phyloP scores from a whole-genome alignment of 345 rosid genomes.

The Schrenkiella parvula region DNA sequence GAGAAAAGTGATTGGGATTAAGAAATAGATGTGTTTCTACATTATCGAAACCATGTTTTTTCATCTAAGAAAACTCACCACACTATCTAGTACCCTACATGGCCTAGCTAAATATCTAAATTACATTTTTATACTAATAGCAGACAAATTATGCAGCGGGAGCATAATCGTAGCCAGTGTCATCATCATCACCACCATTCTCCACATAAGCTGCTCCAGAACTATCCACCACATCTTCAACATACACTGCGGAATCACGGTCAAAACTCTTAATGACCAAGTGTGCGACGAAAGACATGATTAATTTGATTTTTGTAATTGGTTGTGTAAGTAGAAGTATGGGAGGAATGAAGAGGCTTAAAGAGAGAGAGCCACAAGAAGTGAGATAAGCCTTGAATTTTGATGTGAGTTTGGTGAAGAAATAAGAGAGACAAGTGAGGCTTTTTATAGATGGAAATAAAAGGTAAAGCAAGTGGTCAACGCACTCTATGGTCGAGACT shows the following conservation, averaged over 20 bases:
- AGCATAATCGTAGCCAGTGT: constrained; percentile 27
- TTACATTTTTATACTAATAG: not conserved
- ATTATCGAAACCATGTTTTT: not conserved
- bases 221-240: constrained; percentile 16
- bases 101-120: constrained; percentile 1
- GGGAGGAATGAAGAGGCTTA: not conserved
- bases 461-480: not conserved
- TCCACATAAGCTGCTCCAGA: not conserved
- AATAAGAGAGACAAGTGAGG: not conserved
- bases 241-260: not conserved
- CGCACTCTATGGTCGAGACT: not conserved
- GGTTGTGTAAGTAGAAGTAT: no score
- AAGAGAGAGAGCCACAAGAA: not conserved
- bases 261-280: not conserved
- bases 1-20: no score
- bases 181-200: constrained; percentile 33
- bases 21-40: not conserved
- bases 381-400: not conserved
- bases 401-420: constrained; percentile 1
- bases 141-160: constrained; percentile 24
- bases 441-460: not conserved
- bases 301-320: not conserved
- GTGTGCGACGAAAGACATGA: not conserved
- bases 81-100: constrained; percentile 11
- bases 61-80: constrained; percentile 4